phyloP scores from a whole-genome alignment of 805 yeast species.

The Lipomyces orientalis region DNA sequence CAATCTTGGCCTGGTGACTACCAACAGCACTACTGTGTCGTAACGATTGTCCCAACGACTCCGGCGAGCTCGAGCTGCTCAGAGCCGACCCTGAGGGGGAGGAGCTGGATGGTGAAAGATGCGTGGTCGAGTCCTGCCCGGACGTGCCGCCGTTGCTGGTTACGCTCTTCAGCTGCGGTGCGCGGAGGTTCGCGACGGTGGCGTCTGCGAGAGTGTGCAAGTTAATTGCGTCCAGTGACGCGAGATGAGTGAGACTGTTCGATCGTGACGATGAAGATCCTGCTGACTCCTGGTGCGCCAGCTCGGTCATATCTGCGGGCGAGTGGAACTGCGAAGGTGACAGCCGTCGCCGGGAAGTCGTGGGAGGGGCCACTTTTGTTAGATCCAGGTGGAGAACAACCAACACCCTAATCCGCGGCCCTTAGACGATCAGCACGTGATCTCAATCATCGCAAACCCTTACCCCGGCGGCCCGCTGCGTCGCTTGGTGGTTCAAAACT shows the following conservation, averaged over 20 bases:
- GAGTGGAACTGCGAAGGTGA: not conserved
- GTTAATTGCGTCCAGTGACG: slow-evolving; percentile 22
- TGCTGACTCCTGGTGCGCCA: slow-evolving; percentile 2
- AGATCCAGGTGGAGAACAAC: too few species aligned
- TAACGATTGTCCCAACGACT: slow-evolving; percentile 14
- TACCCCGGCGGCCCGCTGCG: too few species aligned
- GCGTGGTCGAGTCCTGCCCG: not conserved
- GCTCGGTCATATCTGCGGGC: not conserved
- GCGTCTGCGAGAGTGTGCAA: slow-evolving; percentile 30
- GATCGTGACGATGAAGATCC: not conserved
- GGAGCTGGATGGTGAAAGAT: slow-evolving; percentile 10
- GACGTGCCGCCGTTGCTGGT: not conserved
- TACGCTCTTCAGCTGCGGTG: not conserved
- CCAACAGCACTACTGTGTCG: not conserved
- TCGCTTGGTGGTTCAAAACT: not conserved
- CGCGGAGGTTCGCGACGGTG: slow-evolving; percentile 17
- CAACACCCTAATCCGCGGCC: not conserved
- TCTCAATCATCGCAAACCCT: not conserved
- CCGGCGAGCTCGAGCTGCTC: slow-evolving; percentile 16
- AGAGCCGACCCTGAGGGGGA: slow-evolving; percentile 8
- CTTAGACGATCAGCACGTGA: not conserved
- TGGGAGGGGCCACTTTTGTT: too few species aligned
- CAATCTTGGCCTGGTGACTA: not conserved
- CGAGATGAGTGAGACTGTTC: not conserved
- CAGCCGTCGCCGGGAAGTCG: slow-evolving; percentile 7